A percentile compares a stretch with the other conserved stretches of the same genome.
Conservation (phyloP, 257 asterid species). For the Solanum microdontum region DNA sequence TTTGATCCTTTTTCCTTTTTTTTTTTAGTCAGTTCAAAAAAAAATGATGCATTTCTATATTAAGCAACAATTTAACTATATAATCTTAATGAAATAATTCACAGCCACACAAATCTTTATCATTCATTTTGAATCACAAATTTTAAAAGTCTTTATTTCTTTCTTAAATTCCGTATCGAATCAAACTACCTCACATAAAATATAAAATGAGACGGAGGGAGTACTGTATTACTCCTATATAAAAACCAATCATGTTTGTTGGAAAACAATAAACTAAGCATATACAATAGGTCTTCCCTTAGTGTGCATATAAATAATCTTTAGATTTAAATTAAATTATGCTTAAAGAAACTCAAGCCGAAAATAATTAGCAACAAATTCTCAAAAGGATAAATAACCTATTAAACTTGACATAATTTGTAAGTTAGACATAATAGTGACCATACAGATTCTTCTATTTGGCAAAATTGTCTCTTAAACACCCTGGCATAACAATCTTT, state of each 20-base stretch:
- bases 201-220: no score
- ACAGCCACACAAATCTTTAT: no score
- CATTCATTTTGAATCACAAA: accelerated
- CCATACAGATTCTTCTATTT: not conserved
- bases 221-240: not conserved
- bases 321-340: no score
- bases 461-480: not conserved
- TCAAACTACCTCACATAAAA: no score
- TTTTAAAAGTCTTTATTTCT: no score
- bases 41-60: no score
- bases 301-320: not conserved
- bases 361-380: not conserved
- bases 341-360: not conserved
- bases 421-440: not conserved
- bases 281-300: not conserved
- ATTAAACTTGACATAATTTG: not conserved
- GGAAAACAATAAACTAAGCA: not conserved
- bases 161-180: accelerated
- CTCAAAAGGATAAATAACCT: not conserved
- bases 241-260: not conserved
- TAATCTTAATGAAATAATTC: no score
- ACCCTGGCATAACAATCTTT: not conserved
- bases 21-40: no score
- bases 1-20: no score
- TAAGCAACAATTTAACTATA: no score